Evolutionary conservation across 371 early-diverging fungal genomes (phyloP).

Genomic region (Apophysomyces ossiformis): DNA sequence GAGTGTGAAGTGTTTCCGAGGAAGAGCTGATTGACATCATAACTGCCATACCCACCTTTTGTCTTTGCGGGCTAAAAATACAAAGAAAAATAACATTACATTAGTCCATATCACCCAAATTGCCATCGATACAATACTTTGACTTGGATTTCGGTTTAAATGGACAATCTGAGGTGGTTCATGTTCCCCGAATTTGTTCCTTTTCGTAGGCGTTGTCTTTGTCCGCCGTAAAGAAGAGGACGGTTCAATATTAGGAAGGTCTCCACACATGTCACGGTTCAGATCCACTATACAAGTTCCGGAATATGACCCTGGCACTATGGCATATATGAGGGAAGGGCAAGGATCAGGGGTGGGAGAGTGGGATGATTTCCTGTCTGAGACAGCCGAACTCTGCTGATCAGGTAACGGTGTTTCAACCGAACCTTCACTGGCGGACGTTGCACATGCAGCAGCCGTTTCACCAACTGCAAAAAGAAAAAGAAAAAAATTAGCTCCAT

Average conservation of each 20-base stretch:
- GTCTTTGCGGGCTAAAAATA: conserved; percentile 15
- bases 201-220: conserved; percentile 28
- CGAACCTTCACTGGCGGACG: not conserved
- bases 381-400: not conserved
- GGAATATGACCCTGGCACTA: conserved; percentile 26
- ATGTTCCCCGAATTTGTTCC: conserved; percentile 22
- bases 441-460: conserved; percentile 9
- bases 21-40: not conserved
- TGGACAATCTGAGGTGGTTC: conserved; percentile 31
- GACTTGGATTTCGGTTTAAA: conserved; percentile 38
- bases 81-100: not conserved
- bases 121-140: conserved; percentile 16
- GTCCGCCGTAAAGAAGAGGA: conserved; percentile 23
- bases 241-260: not conserved
- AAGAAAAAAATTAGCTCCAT: not conserved
- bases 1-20: not conserved
- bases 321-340: conserved; percentile 22
- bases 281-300: conserved; percentile 11
- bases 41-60: not conserved
- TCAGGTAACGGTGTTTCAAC: conserved; percentile 3
- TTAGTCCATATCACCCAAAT: not conserved
- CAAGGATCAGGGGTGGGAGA: not conserved
- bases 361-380: conserved; percentile 10
- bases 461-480: conserved; percentile 1
- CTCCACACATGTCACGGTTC: not conserved